Evolutionary conservation across 1,284 basidiomycete genomes (phyloP), one percentile per base, ranked within the genome.

Genomic region (Fomitopsis pinicola): DNA sequence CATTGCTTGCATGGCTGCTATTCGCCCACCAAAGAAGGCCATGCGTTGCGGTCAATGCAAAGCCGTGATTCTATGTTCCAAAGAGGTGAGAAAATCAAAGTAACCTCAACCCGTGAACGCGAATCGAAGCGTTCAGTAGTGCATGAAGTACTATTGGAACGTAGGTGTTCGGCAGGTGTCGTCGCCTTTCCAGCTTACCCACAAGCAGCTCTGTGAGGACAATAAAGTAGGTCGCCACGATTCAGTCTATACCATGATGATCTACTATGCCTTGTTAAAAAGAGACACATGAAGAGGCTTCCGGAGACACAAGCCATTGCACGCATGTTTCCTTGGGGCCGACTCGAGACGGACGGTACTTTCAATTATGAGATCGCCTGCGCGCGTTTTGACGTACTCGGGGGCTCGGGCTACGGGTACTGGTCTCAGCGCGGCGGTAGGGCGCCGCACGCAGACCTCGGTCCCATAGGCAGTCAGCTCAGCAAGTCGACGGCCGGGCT

Each of bases 1-100:
- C 63, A 62, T 62, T 59, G 60, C 63, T 61, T 63, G 63, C 58
- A 40, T 36, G 42, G 54, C 26, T 56, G 57, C 58, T 7, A 53
- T 53, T 12, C 52, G 35, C 12, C 35, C 33, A 0, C 52, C 52
- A 5, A 53, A 22, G 33, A 53, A 53, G n/a, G 52, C 52, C 14
- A 36, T 53, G 52, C 52, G 52, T 10, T 53, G 52, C 35, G 19
- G 52, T n/a, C 33, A 38, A 14, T 53, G 52, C 26, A 53, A 53
- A 53, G 52, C 52, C 9, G 28, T 53, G 6, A 53, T 53, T 28
- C 22, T 53, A 33, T 53, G 52, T 33, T 53, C 52, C 1, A 53
- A 53, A 28, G 52, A 53, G 36, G 52, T 52, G 26, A 12, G 48
- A 28, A 26, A 14, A 1, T 4, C 14, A 48, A 22, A 5, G 14